Evolutionary conservation across 2,329 filamentous ascomycete species (phyloP).

Genomic region (Lasiodiplodia citricola): DNA sequence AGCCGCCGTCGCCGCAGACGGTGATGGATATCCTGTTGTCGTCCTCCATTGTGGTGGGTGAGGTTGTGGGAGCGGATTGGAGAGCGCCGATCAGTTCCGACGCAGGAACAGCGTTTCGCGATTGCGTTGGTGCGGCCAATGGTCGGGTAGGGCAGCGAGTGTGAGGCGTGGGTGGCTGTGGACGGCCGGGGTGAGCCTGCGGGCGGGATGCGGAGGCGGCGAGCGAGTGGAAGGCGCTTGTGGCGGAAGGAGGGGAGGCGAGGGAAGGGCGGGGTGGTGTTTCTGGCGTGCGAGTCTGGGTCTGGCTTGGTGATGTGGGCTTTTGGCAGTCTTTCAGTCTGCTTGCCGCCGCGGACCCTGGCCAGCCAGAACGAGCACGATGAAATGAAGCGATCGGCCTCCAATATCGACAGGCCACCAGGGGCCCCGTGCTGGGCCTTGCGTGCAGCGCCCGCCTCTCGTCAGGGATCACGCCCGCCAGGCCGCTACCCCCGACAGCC

Average conservation of each 20-base stretch:
- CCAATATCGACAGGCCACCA: constrained; percentile 20
- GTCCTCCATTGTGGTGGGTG: constrained; percentile 48
- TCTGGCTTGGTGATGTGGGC: background rate
- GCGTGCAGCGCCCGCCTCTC: constrained; percentile 14
- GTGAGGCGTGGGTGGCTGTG: constrained; percentile 11
- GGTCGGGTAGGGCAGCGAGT: background rate
- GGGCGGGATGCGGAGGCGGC: background rate
- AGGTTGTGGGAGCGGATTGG: background rate
- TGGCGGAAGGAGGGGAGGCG: background rate
- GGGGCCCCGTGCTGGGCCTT: constrained; percentile 16
- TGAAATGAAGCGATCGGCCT: constrained; percentile 26
- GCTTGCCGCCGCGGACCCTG: background rate
- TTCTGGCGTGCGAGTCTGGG: background rate
- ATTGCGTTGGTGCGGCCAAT: constrained; percentile 6
- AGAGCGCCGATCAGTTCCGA: background rate
- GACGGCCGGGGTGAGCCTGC: background rate
- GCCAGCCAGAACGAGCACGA: constrained; percentile 13
- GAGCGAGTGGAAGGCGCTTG: background rate
- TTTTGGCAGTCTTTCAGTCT: background rate
- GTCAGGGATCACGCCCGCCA: background rate
- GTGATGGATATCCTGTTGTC: constrained; percentile 67
- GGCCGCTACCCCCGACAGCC: constrained; percentile 2
- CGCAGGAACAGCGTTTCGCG: background rate
- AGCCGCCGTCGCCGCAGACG: constrained; percentile 85
- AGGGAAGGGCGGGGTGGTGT: background rate